Conservation (phyloP, 1,284 basidiomycete species). For the Kwoniella shivajii region DNA sequence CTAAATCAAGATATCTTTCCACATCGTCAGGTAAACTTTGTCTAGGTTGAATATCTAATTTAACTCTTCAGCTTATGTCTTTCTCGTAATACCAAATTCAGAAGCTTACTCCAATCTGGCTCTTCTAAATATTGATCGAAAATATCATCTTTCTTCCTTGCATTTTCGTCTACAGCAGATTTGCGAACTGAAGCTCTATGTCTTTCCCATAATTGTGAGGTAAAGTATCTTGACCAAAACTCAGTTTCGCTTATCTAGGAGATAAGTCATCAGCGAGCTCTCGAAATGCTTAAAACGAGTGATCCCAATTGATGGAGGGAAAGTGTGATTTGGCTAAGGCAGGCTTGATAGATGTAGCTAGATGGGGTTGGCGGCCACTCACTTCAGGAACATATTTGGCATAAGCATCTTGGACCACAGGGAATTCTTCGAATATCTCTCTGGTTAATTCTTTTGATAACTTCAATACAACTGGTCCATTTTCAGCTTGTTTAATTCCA, state of each 20-base stretch:
- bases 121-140: constrained; percentile 94
- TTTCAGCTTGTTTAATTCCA: constrained; percentile 59
- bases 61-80: not conserved
- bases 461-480: constrained; percentile 58
- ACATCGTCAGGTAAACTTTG: constrained; percentile 67
- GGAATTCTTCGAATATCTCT: constrained; percentile 97
- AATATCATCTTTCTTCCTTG: constrained; percentile 87
- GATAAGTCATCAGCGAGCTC: constrained; percentile 8
- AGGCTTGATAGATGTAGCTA: not conserved
- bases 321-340: not conserved
- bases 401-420: constrained; percentile 88
- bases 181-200: constrained; percentile 87
- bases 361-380: constrained; percentile 13
- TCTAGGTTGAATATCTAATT: constrained; percentile 75
- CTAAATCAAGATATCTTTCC: constrained; percentile 80
- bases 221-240: constrained; percentile 97
- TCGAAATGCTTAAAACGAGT: not conserved
- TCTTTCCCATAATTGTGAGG: constrained; percentile 89
- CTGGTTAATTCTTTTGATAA: constrained; percentile 90
- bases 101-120: constrained; percentile 82
- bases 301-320: no score
- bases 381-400: constrained; percentile 81
- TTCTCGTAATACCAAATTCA: not conserved
- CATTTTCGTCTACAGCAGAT: constrained; percentile 60
- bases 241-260: constrained; percentile 77